These are phyloP conservation scores for Ogataea ganodermae DNA, from an alignment of 805 yeast genomes.

Conservation along the genomic window DNA sequence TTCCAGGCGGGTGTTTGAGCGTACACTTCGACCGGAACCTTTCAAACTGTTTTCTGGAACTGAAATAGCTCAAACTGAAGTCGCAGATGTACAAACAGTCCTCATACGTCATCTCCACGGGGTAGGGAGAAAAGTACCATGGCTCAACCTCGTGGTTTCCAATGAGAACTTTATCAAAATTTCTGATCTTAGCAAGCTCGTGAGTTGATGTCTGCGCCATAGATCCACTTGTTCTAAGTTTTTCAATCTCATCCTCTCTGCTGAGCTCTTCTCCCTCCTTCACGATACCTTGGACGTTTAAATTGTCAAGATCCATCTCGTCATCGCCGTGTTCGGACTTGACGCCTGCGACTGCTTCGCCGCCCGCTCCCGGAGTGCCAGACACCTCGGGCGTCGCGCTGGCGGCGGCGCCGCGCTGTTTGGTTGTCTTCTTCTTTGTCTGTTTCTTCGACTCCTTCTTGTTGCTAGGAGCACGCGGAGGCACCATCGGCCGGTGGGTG, in stretches of 20 bases:
- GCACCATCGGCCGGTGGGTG: constrained; percentile 63
- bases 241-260: constrained; percentile 90
- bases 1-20: constrained; percentile 96
- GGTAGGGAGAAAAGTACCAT: constrained; percentile 98
- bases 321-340: constrained; percentile 43
- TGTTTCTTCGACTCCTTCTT: constrained; percentile 23
- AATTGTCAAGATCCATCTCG: constrained; percentile 79
- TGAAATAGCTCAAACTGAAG: constrained; percentile 84
- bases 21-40: constrained; percentile 87
- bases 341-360: constrained; percentile 12
- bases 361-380: neutral
- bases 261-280: constrained; percentile 70
- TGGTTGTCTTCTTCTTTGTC: constrained; percentile 34
- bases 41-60: constrained; percentile 87
- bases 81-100: constrained; percentile 91
- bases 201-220: constrained; percentile 85
- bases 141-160: constrained; percentile 95
- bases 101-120: constrained; percentile 89
- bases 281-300: constrained; percentile 78
- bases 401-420: constrained; percentile 6
- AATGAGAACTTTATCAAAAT: constrained; percentile 72
- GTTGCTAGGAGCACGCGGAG: constrained; percentile 60
- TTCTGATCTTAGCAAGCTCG: constrained; percentile 90
- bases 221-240: constrained; percentile 91
- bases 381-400: constrained; percentile 27